phyloP scores from a whole-genome alignment of 1,284 basidiomycete species.

The Boletus sp. region DNA sequence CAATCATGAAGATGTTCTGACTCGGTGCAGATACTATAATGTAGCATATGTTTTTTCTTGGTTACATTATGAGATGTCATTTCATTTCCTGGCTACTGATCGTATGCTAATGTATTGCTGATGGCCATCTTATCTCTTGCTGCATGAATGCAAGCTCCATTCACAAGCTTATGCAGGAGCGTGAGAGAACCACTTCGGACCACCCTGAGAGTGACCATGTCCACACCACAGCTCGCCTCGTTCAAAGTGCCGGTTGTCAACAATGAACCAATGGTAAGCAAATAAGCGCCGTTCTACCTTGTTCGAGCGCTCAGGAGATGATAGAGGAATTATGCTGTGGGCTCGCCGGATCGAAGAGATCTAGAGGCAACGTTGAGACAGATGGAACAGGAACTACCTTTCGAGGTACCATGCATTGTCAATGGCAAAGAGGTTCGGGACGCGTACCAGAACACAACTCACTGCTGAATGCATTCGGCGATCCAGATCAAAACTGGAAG shows the following conservation, averaged over 20 bases:
- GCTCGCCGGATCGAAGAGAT: conserved; percentile 74
- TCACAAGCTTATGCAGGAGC: neutral
- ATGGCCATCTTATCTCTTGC: neutral
- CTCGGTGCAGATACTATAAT: neutral
- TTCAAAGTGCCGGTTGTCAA: conserved; percentile 81
- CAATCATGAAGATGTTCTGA: neutral
- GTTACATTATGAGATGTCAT: neutral
- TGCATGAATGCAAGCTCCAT: conserved; percentile 3
- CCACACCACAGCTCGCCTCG: conserved; percentile 69
- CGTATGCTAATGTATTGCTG: neutral
- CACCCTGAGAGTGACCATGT: conserved; percentile 35
- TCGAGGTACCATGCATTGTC: conserved; percentile 90
- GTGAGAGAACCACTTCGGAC: neutral
- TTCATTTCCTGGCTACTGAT: neutral
- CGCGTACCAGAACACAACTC: neutral
- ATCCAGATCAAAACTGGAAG: conserved; percentile 80
- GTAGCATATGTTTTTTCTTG: conserved; percentile 6
- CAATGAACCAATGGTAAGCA: conserved; percentile 88
- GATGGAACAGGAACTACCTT: conserved; percentile 81
- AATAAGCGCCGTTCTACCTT: neutral
- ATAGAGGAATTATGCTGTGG: conserved; percentile 68
- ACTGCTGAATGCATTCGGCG: conserved; percentile 7
- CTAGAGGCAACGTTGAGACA: conserved; percentile 74
- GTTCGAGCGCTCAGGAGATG: conserved; percentile 1
- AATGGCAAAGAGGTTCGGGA: conserved; percentile 82